These are phyloP conservation scores for Durio zibethinus DNA, from an alignment of 345 rosid species.

Conservation along the genomic window DNA sequence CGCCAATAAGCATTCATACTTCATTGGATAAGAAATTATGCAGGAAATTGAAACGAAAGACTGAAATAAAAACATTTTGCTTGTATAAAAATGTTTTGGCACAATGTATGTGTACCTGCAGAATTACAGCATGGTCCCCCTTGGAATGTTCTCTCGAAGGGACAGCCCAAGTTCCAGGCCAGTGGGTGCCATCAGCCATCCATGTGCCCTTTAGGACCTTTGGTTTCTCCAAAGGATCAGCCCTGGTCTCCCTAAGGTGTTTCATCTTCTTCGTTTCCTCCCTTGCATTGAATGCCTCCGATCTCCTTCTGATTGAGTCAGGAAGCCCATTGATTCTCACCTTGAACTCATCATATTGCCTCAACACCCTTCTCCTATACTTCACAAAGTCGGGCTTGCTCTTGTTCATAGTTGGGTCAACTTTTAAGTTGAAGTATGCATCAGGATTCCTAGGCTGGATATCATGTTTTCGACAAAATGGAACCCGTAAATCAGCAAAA, in stretches of 20 bases:
- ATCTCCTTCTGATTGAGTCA: slow-evolving; percentile 85
- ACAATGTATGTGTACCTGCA: slow-evolving; percentile 36
- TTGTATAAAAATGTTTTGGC: no score
- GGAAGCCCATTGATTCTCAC: slow-evolving; percentile 87
- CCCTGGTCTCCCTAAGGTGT: slow-evolving; percentile 74
- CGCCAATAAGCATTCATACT: not conserved
- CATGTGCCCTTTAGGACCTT: slow-evolving; percentile 82
- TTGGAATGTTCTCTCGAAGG: slow-evolving; percentile 68
- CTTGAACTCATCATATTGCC: slow-evolving; percentile 94
- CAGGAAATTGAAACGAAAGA: not conserved
- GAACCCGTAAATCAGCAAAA: slow-evolving; percentile 94
- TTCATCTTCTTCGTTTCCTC: slow-evolving; percentile 91
- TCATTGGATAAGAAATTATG: not conserved
- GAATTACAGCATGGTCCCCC: slow-evolving; percentile 93
- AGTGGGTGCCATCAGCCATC: slow-evolving; percentile 99
- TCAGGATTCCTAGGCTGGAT: slow-evolving; percentile 95
- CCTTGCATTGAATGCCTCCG: slow-evolving; percentile 93
- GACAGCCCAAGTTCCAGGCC: slow-evolving; percentile 89
- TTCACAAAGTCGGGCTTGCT: slow-evolving; percentile 81
- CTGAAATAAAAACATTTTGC: not conserved
- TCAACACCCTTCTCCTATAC: slow-evolving; percentile 74
- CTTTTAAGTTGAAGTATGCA: slow-evolving; percentile 65
- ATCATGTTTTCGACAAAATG: slow-evolving; percentile 82
- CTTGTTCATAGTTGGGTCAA: slow-evolving; percentile 89
- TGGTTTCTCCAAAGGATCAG: slow-evolving; percentile 63